Evolutionary conservation across 2,329 filamentous ascomycete genomes (phyloP), one percentile per base, ranked within the genome.

Genomic region (Ascosphaera apis): DNA sequence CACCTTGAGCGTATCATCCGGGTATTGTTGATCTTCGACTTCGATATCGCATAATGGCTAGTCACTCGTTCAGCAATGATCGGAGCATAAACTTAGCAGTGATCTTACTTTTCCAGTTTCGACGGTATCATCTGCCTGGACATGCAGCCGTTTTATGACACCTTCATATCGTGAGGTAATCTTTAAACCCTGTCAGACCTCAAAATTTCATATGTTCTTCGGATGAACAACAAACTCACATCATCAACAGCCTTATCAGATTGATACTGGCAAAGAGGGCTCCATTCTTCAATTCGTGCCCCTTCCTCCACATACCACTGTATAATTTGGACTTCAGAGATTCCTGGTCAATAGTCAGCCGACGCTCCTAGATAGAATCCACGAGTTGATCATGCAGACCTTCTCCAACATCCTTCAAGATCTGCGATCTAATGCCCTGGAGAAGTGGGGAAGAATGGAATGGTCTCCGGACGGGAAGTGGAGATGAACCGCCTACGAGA

Each of bases 231-330:
- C 31, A 39, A 39, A 32, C 51, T 8, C 44, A 69, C 66, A 55
- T 70, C 66, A 34, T 67, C 66, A 35, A 68, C 66, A 16, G 88
- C 88, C 57, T 98, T 98, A 61, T 98, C 88, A 48, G 84, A 93
- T 55, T 95, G 88, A 32, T 98, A 91, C 60, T 98, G 88, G 59
- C 88, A 98, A 33, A 98, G 67, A 40, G 86, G 88, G 47, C 91
- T 88, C 67, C 92, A 98, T 61, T 98, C 86, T 61, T 98, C 84
- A 47, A 98, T 84, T 39, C 79, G 75, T 25, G 88, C 88, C 39
- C 84, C 86, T 35, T 91, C 83, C 58, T 93, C 78, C 44, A 98
- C 86, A 54, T 95, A 98, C 88, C 88, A 98, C 62, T 98, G 88
- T 49, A 95, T 95, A 49, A 98, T 81, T 57, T 98, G 88, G 51